Conservation (phyloP, 2,329 filamentous ascomycete species). For the Rhynchosporium graminicola region DNA sequence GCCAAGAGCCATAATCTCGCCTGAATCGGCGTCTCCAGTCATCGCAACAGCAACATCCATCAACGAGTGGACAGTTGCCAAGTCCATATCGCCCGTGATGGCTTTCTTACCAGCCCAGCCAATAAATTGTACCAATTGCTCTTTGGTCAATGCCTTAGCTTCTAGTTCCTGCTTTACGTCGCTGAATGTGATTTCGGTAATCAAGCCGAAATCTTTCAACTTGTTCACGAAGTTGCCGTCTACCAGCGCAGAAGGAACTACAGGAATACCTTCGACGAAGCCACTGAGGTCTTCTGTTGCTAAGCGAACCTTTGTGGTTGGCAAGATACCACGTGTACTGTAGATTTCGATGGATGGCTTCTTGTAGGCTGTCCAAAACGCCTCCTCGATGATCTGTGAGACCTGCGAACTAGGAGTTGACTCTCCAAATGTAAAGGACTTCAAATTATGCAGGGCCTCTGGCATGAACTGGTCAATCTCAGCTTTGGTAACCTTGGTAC, state of each 20-base stretch:
- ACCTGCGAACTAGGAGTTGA: slow-evolving; percentile 87
- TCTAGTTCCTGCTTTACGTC: slow-evolving; percentile 86
- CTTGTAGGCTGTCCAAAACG: slow-evolving; percentile 91
- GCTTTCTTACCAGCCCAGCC: slow-evolving; percentile 79
- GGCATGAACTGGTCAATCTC: slow-evolving; percentile 70
- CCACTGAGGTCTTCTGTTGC: slow-evolving; percentile 63
- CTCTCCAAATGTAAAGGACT: slow-evolving; percentile 84
- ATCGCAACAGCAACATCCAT: slow-evolving; percentile 80
- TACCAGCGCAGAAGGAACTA: slow-evolving; percentile 76
- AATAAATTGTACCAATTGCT: slow-evolving; percentile 80
- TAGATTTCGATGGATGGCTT: slow-evolving; percentile 83
- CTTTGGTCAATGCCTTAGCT: slow-evolving; percentile 74
- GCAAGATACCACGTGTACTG: slow-evolving; percentile 82
- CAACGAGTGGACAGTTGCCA: slow-evolving; percentile 64
- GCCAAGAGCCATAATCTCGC: slow-evolving; percentile 74
- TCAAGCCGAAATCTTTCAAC: slow-evolving; percentile 78
- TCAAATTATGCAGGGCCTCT: slow-evolving; percentile 78
- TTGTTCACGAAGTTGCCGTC: slow-evolving; percentile 75
- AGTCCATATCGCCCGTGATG: slow-evolving; percentile 70
- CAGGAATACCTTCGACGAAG: slow-evolving; percentile 87
- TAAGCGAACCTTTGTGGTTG: slow-evolving; percentile 81
- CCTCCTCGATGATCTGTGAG: slow-evolving; percentile 85
- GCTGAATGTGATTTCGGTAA: slow-evolving; percentile 82
- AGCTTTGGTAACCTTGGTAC: slow-evolving; percentile 58
- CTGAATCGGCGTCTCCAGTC: slow-evolving; percentile 58